Evolutionary conservation across 163 green algal genomes (phyloP), one percentile per base, ranked within the genome.

Genomic region (Chlamydomonas reinhardtii): DNA sequence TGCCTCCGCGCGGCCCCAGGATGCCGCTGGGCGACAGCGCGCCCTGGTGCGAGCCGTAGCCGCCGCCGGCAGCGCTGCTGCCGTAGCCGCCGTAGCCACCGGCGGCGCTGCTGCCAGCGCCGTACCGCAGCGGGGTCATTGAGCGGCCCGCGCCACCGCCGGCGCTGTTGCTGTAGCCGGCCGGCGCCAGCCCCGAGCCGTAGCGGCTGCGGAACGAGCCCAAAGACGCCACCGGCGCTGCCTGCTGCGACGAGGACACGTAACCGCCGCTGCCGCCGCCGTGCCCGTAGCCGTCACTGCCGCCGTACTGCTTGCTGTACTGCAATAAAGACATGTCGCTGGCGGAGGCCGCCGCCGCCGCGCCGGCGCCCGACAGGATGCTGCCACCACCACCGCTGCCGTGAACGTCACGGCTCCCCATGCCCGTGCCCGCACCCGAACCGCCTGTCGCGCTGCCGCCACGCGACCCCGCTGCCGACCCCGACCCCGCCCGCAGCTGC

Each of bases 71-170:
- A 32, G 76, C 56, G 59, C 59, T 9, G 61, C 15, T 15, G 32
- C 31, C 39, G 62, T 54, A 29, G 37, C 70, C 69, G 17, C 69
- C 35, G 34, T 54, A 81, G 25, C 54, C 34, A 35, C 74, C 59
- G 32, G 72, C 83, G 6, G 54, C 72, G n/a, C 61, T 48, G 43
- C n/a, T 62, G 64, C 32, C 27, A 6, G 65, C 14, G 62, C 78
- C 61, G 78, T 90, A 90, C 48, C 85, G 78, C 73, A 90, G 65
- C 48, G 85, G 85, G 8, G 85, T 90, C 76, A 90, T 90, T 73
- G 74, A 86, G 31, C 85, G 85, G 24, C 73, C 73, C 0, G 56
- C 54, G 56, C 56, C 80, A 8, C 0, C 24, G 39, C 31, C 76
- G 17, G 4, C 69, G 29, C 34, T 16, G 71, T 76, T 37, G 37